Evolutionary conservation across 345 rosid species (phyloP), one percentile per base, ranked within the genome.

Genomic region (Eucalyptus curtisii): DNA sequence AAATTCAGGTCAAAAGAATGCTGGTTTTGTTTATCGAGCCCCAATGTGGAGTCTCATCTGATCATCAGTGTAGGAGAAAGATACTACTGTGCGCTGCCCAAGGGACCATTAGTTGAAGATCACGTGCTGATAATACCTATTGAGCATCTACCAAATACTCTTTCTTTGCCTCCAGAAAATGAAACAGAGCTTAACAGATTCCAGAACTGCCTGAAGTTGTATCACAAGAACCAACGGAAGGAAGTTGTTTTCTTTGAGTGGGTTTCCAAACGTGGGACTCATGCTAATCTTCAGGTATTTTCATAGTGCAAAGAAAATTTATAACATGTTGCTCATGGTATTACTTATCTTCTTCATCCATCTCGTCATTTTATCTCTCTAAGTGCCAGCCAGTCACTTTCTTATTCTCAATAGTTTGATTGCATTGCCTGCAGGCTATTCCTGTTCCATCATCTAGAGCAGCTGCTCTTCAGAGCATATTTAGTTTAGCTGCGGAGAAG

Each of bases 11-110:
- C 98, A 49, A 94, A 89, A 91, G 98, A 94, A 85, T 96, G 98
- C 91, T 97, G 99, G 99, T 95, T 96, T 95, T 97, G 98, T 94
- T 90, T 96, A 89, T 96, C 99, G 88, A 96, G 98, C 92, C 95
- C 95, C 86, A 94, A 88, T 88, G 94, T 95, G 90, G 98, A 96
- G 94, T 94, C 97, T 53, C 98, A 96, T 91, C 91, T 96, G 47
- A 93, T 96, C 64, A 90, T 95, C 88, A 95, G 95, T 89, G 88
- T 97, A 50, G 98, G 99, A 89, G 99, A 95, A 90, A 94, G 89
- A 87, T 96, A 91, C 92, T 96, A 96, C 85, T 96, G 96, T 94
- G 99, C 99, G 55, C 90, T 97, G 90, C 93, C 99, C 53, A 96
- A 96, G 92, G 98, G 99, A 47, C 96, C 97, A 68, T 96, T 96